Evolutionary conservation across 805 yeast species (phyloP).

Genomic region (Suhomyces sp.): DNA sequence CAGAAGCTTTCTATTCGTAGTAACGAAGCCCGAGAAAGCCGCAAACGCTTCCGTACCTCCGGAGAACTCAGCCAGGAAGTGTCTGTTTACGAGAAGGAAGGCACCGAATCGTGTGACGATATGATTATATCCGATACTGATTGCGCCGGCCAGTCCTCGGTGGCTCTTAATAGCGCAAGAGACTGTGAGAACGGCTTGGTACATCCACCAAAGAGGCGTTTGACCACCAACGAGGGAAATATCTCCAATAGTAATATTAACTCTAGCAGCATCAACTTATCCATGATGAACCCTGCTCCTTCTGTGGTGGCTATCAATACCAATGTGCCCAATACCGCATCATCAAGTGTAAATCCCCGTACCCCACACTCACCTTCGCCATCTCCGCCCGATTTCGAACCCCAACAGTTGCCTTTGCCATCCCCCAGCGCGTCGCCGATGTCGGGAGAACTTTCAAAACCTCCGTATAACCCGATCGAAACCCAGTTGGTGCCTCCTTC

Average conservation of each 20-base stretch:
- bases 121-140: slow-evolving; percentile 37
- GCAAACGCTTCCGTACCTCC: slow-evolving; percentile 19
- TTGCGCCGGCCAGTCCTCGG: slow-evolving; percentile 18
- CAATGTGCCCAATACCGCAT: not conserved
- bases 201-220: slow-evolving; percentile 40
- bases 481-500: slow-evolving; percentile 14
- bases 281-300: not conserved
- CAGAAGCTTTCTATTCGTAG: slow-evolving; percentile 21
- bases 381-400: slow-evolving; percentile 37
- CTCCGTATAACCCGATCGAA: slow-evolving; percentile 21
- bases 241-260: not conserved
- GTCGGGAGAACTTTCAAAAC: slow-evolving; percentile 16
- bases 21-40: slow-evolving; percentile 22
- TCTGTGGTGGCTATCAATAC: not conserved
- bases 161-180: slow-evolving; percentile 3
- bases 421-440: slow-evolving; percentile 58
- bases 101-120: slow-evolving; percentile 30
- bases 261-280: not conserved
- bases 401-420: slow-evolving; percentile 58
- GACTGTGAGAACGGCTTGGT: slow-evolving; percentile 17
- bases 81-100: slow-evolving; percentile 11
- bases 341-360: slow-evolving; percentile 14
- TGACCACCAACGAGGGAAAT: slow-evolving; percentile 14
- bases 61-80: slow-evolving; percentile 13
- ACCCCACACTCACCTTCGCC: slow-evolving; percentile 32